Evolutionary conservation across 768 basidiomycete species (phyloP).

Genomic region (Hericium erinaceus): DNA sequence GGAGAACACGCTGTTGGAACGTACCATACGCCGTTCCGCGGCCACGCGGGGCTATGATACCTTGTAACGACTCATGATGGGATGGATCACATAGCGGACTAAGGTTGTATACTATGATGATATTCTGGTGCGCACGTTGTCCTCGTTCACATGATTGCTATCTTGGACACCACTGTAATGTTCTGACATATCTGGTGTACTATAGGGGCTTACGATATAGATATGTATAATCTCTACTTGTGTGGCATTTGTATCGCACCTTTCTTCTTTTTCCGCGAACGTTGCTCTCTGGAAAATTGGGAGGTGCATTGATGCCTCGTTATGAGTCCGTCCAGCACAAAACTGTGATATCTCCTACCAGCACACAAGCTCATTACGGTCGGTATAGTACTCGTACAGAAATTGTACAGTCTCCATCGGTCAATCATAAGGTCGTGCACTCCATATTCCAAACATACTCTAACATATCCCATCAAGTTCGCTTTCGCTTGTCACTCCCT

Average conservation of each 20-base stretch:
- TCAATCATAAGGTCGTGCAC: not conserved
- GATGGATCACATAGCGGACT: not conserved
- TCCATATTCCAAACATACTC: no score
- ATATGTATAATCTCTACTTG: no score
- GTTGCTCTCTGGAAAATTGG: no score
- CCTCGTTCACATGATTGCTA: not conserved
- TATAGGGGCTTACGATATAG: not conserved
- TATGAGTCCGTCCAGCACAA: no score
- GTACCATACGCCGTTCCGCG: slow-evolving; percentile 8
- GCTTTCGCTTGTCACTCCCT: not conserved
- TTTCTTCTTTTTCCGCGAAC: no score
- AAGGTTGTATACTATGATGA: not conserved
- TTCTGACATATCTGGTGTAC: not conserved
- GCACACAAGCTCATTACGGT: no score
- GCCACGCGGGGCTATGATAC: not conserved
- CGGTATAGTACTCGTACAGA: no score
- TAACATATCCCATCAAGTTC: not conserved
- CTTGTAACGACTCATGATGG: not conserved
- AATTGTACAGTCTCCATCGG: no score
- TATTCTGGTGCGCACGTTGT: not conserved
- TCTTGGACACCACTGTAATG: not conserved
- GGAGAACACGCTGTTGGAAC: slow-evolving; percentile 9
- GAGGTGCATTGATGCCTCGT: no score
- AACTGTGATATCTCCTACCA: no score
- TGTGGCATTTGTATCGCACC: no score